Evolutionary conservation across 2,329 filamentous ascomycete species (phyloP), one percentile per base, ranked within the genome.

Genomic region (Colletotrichum eremochloae): DNA sequence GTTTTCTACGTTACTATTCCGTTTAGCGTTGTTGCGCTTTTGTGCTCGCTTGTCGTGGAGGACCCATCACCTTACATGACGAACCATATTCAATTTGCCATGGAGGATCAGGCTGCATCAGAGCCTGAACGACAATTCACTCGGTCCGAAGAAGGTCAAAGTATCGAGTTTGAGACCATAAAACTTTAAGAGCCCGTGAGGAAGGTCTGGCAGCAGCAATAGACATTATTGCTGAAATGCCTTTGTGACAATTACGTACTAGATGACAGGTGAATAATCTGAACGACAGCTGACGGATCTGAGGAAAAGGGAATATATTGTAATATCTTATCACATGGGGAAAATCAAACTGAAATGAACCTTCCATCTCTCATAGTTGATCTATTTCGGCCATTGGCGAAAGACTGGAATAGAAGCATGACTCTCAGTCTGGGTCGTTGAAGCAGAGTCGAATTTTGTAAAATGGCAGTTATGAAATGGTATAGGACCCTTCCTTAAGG

Each of bases 61-160:
- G 72, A 74, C 29, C 70, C 72, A 9, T 50, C 70, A 33, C 66
- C 73, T 5, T 70, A 76, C 33, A 74, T 78, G 24, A 76, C 74
- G 5, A 69, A 71, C 38, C 69, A 74, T 24, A 72, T 75, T 8
- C 66, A 73, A 29, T 71, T 70, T 5, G 73, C 70, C 9, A 75
- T 74, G 72, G 68, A 52, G 29, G 58, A 71, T 11, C 56, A 55
- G 11, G 36, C 14, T 9, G 40, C 6, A 14, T 55, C 52, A 6
- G 60, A 31, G 8, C 60, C 60, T 9, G 33, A 31, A 5, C 65
- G 56, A 20, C 31, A 55, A 9, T n/a, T n/a, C 3, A 24, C 31
- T 7, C 44, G 11, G 5, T 46, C 24, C 1, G 53, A 65, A 20
- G 66, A 71, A 5, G 40, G 29, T 14, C 60, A 56, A 11, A 66